Base-by-base conservation (phyloP, 257 asterid species). In the Przewalskia tangutica region DNA sequence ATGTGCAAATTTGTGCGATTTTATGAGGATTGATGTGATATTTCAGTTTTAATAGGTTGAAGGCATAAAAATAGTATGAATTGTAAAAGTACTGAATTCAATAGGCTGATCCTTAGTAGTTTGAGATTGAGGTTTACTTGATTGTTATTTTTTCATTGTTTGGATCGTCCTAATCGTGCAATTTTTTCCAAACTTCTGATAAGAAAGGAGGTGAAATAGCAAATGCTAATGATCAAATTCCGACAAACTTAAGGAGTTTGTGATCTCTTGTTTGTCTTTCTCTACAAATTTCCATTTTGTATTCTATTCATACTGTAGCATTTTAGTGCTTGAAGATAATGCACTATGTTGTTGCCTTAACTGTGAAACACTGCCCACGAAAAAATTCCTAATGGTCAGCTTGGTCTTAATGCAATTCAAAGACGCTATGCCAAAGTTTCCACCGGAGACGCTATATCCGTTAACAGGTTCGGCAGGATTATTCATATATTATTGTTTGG, bases 381-480 rank as follows among this genome's bases (percentile, higher is more conserved):
- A 0, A 68, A 71, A 67, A 76, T 96, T 76, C 85, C 93, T 36
- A 84, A 81, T 63, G 98, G 98, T 79, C 90, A 86, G 5, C 82
- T 96, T 86, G 99, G 86, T 68, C 94, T 96, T 76, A 96, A 96
- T 88, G 89, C 94, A 54, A 90, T 92, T 89, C 99, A 96, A 53
- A 91, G 99, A 56, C 95, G 99, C 36, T 92, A 92, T 83, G 97
- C 97, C 7, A 92, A 85, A 89, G 97, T 94, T 81, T 96, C 99
- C 56, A 73, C 93, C 9, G 97, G 95, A 81, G 99, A 96, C 53
- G 16, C 92, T 18, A 82, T 94, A 77, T 65, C 97, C 42, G 95
- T 94, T 76, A 90, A 86, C 88, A 90, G 97, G 99, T 94, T 86
- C 68, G 66, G 27, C 42, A 73, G 42, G 2, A 23, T 40, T 48